These are phyloP conservation scores for Fomitopsis betulina DNA, from an alignment of 1,284 basidiomycete genomes.

Conservation along the genomic window DNA sequence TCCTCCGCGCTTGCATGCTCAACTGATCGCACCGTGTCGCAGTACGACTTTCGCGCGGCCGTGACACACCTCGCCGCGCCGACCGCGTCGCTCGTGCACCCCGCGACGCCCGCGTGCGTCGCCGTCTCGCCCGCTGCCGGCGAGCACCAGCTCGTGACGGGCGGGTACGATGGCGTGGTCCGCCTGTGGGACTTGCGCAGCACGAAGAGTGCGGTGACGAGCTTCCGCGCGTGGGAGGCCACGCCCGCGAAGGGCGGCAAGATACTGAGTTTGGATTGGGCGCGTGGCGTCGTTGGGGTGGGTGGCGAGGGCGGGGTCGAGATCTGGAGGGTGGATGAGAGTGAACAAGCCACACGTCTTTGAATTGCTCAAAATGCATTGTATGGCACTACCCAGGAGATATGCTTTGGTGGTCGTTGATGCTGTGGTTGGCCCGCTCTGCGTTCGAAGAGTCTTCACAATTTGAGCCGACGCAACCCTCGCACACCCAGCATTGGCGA, in stretches of 20 bases:
- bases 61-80: constrained; percentile 37
- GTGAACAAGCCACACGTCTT: constrained; percentile 3
- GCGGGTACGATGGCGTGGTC: constrained; percentile 79
- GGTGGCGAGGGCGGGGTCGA: constrained; percentile 84
- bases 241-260: constrained; percentile 45
- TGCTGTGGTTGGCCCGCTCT: too few species aligned
- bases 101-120: constrained; percentile 73
- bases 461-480: too few species aligned
- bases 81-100: constrained; percentile 55
- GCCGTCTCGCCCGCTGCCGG: constrained; percentile 32
- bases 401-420: too few species aligned
- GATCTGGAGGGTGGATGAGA: constrained; percentile 63
- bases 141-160: constrained; percentile 68
- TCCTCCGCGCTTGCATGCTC: constrained; percentile 53
- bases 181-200: constrained; percentile 87
- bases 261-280: constrained; percentile 77
- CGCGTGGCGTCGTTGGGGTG: constrained; percentile 62
- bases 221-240: constrained; percentile 63
- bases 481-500: too few species aligned
- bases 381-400: neutral
- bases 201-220: constrained; percentile 55
- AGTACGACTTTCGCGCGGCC: constrained; percentile 59
- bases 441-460: too few species aligned
- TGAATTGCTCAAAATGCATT: neutral
- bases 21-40: constrained; percentile 62